Percentiles rank a stretch among this genome's conserved stretches.
These are phyloP conservation scores for Clitocybe nebularis DNA, from an alignment of 1,284 basidiomycete genomes.

Conservation along the genomic window DNA sequence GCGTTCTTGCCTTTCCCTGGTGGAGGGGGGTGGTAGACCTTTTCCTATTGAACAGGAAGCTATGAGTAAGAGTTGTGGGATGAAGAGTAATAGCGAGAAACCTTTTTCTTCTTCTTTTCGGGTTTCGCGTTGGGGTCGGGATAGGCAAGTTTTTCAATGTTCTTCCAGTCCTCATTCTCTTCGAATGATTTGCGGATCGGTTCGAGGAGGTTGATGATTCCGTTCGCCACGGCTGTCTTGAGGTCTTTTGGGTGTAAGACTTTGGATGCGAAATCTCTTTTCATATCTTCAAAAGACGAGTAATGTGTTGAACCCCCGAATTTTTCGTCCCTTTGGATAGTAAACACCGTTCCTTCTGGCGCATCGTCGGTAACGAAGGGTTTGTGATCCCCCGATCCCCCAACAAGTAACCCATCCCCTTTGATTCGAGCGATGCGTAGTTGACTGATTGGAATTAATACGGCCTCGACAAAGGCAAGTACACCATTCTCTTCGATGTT, in stretches of 20 bases:
- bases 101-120: constrained; percentile 65
- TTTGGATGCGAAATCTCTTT: constrained; percentile 76
- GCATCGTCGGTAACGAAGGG: constrained; percentile 67
- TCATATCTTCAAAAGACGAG: constrained; percentile 59
- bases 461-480: constrained; percentile 84
- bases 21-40: constrained; percentile 76
- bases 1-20: constrained; percentile 69
- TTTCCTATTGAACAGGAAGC: constrained; percentile 41
- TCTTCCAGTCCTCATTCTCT: constrained; percentile 78
- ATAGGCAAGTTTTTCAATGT: constrained; percentile 79
- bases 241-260: constrained; percentile 89
- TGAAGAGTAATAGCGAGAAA: constrained; percentile 9
- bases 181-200: constrained; percentile 83
- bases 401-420: constrained; percentile 38
- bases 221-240: constrained; percentile 79
- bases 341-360: constrained; percentile 83
- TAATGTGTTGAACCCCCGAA: constrained; percentile 87
- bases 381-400: constrained; percentile 42
- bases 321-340: constrained; percentile 73
- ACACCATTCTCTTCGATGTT: constrained; percentile 89
- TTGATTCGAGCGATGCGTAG: constrained; percentile 59
- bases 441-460: constrained; percentile 86
- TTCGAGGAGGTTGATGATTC: constrained; percentile 74
- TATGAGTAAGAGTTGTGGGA: background rate
- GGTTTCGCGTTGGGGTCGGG: constrained; percentile 68